phyloP scores from a whole-genome alignment of 768 basidiomycete species.

The Suillus occidentalis region DNA sequence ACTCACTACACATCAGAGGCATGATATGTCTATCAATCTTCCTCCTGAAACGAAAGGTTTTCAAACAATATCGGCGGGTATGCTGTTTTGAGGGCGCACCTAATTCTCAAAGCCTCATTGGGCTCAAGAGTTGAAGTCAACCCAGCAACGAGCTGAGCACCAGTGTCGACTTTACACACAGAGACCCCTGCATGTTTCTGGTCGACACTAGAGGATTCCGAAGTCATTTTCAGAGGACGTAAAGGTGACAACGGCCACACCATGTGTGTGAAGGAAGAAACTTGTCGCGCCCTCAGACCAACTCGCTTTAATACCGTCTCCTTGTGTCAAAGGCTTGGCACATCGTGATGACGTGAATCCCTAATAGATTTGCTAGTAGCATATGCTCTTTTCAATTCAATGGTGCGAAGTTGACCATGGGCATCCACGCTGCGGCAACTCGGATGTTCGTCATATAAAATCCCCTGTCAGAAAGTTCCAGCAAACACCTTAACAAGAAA shows the following conservation, averaged over 20 bases:
- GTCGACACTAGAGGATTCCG: conserved; percentile 11
- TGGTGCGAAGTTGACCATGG: too few relatives aligned
- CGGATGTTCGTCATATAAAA: too few relatives aligned
- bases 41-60: conserved; percentile 24
- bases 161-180: conserved; percentile 45
- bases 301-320: too few relatives aligned
- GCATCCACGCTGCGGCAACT: too few relatives aligned
- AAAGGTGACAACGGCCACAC: not conserved
- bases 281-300: too few relatives aligned
- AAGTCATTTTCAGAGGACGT: conserved; percentile 5
- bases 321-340: too few relatives aligned
- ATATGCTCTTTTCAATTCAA: too few relatives aligned
- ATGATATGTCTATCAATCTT: conserved; percentile 65
- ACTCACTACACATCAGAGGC: conserved; percentile 64
- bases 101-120: conserved; percentile 46
- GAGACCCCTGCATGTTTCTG: conserved; percentile 36
- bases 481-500: not conserved
- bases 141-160: conserved; percentile 50
- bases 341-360: too few relatives aligned
- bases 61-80: not conserved
- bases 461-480: too few relatives aligned
- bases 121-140: conserved; percentile 41
- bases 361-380: too few relatives aligned
- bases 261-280: not conserved
- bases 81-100: conserved; percentile 31